Evolutionary conservation across 768 basidiomycete species (phyloP).

Genomic region (Harrya chromipes): DNA sequence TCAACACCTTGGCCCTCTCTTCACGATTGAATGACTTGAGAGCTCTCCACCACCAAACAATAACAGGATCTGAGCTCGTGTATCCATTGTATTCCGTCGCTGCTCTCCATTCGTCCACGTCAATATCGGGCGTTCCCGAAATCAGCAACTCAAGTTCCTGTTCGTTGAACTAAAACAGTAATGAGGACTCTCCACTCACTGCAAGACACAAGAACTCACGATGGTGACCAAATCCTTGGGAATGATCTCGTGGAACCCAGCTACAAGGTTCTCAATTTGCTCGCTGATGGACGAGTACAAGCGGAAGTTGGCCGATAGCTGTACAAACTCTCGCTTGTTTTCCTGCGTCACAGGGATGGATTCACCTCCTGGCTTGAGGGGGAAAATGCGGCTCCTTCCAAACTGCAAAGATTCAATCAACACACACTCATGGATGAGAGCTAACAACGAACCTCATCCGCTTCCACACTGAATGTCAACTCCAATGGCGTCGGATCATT

Average conservation of each 20-base stretch:
- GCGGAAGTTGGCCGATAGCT: conserved; percentile 91
- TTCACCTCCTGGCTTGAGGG: conserved; percentile 84
- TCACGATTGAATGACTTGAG: conserved; percentile 96
- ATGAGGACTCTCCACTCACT: conserved; percentile 1
- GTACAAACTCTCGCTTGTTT: conserved; percentile 95
- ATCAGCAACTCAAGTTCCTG: conserved; percentile 93
- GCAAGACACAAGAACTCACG: conserved; percentile 43
- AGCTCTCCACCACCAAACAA: conserved; percentile 99
- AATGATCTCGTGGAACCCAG: conserved; percentile 96
- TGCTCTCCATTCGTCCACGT: conserved; percentile 95
- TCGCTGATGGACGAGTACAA: conserved; percentile 93
- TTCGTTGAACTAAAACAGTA: conserved; percentile 72
- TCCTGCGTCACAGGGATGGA: conserved; percentile 88
- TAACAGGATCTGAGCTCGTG: conserved; percentile 86
- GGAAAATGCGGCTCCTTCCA: conserved; percentile 84
- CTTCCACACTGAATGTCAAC: conserved; percentile 92
- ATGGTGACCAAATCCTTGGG: conserved; percentile 95
- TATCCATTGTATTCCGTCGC: conserved; percentile 92
- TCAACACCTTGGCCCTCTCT: conserved; percentile 93
- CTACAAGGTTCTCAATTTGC: conserved; percentile 86
- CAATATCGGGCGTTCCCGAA: conserved; percentile 97
- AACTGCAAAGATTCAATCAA: conserved; percentile 48
- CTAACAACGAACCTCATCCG: conserved; percentile 64
- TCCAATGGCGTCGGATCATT: conserved; percentile 88
- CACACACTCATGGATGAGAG: conserved; percentile 1